phyloP scores from a whole-genome alignment of 2,329 filamentous ascomycete genomes.

The Zasmidium angulare region DNA sequence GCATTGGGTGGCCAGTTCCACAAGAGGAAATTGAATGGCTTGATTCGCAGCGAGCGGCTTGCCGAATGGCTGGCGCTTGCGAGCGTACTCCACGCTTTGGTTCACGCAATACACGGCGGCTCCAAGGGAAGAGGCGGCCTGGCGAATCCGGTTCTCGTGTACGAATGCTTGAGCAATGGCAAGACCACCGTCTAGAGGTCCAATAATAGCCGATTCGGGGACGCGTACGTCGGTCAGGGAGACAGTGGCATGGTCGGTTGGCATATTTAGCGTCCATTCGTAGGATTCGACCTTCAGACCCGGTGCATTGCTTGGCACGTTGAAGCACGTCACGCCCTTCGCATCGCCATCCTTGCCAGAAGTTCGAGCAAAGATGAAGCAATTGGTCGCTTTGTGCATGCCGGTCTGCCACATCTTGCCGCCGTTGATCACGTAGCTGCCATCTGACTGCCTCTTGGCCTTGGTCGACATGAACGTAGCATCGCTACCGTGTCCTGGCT shows the following conservation, averaged over 20 bases:
- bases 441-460: slow-evolving; percentile 48
- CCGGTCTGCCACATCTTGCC: slow-evolving; percentile 67
- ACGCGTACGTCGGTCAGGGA: slow-evolving; percentile 59
- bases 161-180: slow-evolving; percentile 65
- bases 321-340: slow-evolving; percentile 61
- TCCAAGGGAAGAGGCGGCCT: slow-evolving; percentile 61
- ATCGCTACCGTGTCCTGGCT: slow-evolving; percentile 62
- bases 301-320: slow-evolving; percentile 54
- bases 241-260: slow-evolving; percentile 64
- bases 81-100: slow-evolving; percentile 57
- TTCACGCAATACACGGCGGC: slow-evolving; percentile 62
- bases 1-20: slow-evolving; percentile 61
- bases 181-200: slow-evolving; percentile 54
- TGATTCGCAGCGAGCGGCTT: slow-evolving; percentile 60
- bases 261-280: slow-evolving; percentile 68
- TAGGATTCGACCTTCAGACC: slow-evolving; percentile 58
- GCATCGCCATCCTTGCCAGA: slow-evolving; percentile 53
- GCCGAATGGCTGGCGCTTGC: slow-evolving; percentile 55
- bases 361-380: slow-evolving; percentile 62
- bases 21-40: slow-evolving; percentile 63
- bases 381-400: slow-evolving; percentile 62
- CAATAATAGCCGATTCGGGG: slow-evolving; percentile 54
- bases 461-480: slow-evolving; percentile 62
- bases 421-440: slow-evolving; percentile 56
- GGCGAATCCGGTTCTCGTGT: slow-evolving; percentile 65